phyloP scores from a whole-genome alignment of 2,329 filamentous ascomycete species.

The Tolypocladium ovalisporum region DNA sequence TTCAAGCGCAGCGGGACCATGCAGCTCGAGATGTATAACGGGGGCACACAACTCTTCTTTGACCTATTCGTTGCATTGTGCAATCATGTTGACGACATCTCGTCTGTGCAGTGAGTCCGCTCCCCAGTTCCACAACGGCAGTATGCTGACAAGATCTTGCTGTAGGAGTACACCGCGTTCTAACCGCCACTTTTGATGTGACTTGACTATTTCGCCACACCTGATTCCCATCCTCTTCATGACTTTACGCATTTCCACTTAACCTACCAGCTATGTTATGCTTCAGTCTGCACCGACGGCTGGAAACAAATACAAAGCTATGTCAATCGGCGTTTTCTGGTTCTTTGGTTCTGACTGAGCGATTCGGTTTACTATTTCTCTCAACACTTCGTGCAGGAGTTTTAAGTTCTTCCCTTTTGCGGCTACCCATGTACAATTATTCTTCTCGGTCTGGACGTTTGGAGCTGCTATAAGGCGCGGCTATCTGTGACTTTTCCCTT shows the following conservation, averaged over 20 bases:
- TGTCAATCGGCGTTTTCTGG: conserved; percentile 1
- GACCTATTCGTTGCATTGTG: conserved; percentile 88
- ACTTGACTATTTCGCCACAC: background rate
- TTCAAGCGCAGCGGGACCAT: conserved; percentile 93
- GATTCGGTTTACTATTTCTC: background rate
- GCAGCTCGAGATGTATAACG: conserved; percentile 88
- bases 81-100: conserved; percentile 73
- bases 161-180: conserved; percentile 32
- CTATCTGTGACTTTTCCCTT: background rate
- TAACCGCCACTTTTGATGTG: conserved; percentile 28
- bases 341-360: conserved; percentile 4
- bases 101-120: conserved; percentile 40
- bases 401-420: conserved; percentile 1
- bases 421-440: conserved; percentile 23
- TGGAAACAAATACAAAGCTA: background rate
- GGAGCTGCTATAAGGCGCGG: background rate
- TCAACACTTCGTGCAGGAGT: background rate
- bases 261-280: background rate
- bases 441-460: conserved; percentile 9
- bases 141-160: background rate
- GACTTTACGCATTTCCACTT: conserved; percentile 5
- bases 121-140: background rate
- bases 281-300: background rate
- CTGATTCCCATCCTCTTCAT: conserved; percentile 8
- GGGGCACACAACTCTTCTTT: conserved; percentile 76